Conservation (phyloP, 192 early-diverging fungal species). For the Kappamyces sp. region DNA sequence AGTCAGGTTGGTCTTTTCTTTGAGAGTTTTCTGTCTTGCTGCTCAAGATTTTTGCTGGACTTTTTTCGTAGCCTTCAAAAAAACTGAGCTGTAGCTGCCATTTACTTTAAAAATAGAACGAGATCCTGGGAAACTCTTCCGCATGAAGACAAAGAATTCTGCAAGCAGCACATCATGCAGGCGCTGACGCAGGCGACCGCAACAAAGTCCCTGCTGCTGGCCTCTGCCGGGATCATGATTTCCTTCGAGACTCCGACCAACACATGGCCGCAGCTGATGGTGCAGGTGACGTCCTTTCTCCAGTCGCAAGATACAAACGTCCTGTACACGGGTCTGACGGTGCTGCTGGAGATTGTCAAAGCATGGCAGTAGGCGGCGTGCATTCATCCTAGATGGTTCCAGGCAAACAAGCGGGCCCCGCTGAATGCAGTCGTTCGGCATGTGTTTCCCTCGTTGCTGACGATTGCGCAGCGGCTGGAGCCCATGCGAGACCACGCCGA, state of each 20-base stretch:
- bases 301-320: slow-evolving; percentile 56
- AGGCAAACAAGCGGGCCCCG: slow-evolving; percentile 54
- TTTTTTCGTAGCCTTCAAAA: not conserved
- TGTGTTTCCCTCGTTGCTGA: slow-evolving; percentile 71
- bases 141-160: slow-evolving; percentile 63
- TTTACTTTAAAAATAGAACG: slow-evolving; percentile 89
- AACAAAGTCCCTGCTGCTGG: slow-evolving; percentile 68
- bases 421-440: slow-evolving; percentile 65
- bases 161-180: slow-evolving; percentile 69
- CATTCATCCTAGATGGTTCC: slow-evolving; percentile 50
- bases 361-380: slow-evolving; percentile 60
- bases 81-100: slow-evolving; percentile 45
- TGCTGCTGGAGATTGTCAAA: slow-evolving; percentile 74
- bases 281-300: slow-evolving; percentile 57
- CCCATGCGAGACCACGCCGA: slow-evolving; percentile 52
- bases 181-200: slow-evolving; percentile 65
- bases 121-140: slow-evolving; percentile 29
- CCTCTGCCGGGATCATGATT: slow-evolving; percentile 70
- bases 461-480: slow-evolving; percentile 65
- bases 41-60: no score
- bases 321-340: slow-evolving; percentile 73
- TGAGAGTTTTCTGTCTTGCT: not conserved
- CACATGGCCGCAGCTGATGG: slow-evolving; percentile 75
- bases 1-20: slow-evolving; percentile 30
- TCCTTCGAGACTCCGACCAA: slow-evolving; percentile 65